Percentiles rank a stretch among this genome's conserved stretches.
Evolutionary conservation across 352 stramenopile genomes (phyloP).

Genomic region (Phytophthora pistaciae): DNA sequence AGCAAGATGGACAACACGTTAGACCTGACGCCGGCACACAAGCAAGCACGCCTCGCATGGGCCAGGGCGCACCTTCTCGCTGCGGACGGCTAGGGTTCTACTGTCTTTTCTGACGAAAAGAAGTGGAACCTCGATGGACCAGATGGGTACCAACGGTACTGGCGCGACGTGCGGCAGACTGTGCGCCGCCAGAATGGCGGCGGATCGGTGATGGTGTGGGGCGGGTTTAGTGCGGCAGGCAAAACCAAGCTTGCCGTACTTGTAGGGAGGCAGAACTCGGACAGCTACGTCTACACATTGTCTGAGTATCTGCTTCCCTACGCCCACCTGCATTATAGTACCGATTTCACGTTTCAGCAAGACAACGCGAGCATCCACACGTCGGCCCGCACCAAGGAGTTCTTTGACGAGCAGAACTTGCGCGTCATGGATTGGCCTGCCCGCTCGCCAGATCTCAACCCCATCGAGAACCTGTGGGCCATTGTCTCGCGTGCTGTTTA

Average conservation of each 20-base stretch:
- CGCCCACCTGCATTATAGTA: neutral
- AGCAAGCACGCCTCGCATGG: no score
- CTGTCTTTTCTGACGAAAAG: neutral
- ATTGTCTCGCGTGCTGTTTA: neutral
- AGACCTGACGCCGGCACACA: no score
- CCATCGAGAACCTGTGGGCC: neutral
- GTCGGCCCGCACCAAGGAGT: neutral
- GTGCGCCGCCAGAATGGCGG: neutral
- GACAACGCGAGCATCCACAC: conserved; percentile 2
- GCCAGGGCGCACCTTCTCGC: no score
- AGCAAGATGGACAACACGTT: no score
- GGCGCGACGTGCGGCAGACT: neutral
- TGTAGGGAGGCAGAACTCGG: neutral
- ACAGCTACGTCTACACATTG: neutral
- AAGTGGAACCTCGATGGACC: neutral
- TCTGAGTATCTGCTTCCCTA: neutral
- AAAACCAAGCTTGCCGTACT: neutral
- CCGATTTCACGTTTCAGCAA: conserved; percentile 3
- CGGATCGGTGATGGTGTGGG: neutral
- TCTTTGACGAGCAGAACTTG: neutral
- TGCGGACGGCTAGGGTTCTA: neutral
- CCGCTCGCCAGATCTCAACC: neutral
- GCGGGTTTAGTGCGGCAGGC: neutral
- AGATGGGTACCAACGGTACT: neutral
- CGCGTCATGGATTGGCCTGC: neutral